Conservation (phyloP, 148 eudicot genomes). For the Diospyros kaki region DNA sequence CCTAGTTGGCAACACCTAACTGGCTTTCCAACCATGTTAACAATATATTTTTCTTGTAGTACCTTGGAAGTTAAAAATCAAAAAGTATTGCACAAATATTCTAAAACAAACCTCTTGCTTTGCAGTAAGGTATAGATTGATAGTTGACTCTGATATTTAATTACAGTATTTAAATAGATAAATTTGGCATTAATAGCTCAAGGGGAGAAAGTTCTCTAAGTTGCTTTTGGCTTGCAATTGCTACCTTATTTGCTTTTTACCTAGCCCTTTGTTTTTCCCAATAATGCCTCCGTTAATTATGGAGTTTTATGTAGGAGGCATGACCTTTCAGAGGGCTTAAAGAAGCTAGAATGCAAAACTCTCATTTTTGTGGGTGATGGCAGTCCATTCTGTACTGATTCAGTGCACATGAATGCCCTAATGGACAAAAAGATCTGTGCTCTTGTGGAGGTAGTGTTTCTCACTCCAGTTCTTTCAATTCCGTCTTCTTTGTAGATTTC, state of each 20-base stretch:
- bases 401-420: constrained; percentile 10
- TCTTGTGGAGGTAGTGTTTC: constrained; percentile 7
- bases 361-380: constrained; percentile 20
- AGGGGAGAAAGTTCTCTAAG: too few species aligned
- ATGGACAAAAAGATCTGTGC: constrained; percentile 14
- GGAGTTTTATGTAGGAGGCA: constrained; percentile 14
- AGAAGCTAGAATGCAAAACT: constrained; percentile 12
- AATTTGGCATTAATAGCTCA: too few species aligned
- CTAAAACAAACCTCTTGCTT: too few species aligned
- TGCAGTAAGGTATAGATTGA: too few species aligned
- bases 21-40: background rate
- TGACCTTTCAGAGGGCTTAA: constrained; percentile 13
- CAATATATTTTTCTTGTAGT: background rate
- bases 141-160: too few species aligned
- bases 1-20: background rate
- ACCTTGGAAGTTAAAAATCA: background rate
- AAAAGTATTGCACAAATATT: too few species aligned
- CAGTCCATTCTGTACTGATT: constrained; percentile 16
- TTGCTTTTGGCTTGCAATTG: too few species aligned
- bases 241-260: too few species aligned
- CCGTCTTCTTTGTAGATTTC: background rate
- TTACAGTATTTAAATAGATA: too few species aligned
- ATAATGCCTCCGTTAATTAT: background rate
- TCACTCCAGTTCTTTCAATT: background rate
- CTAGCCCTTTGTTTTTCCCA: background rate